These are phyloP conservation scores for Sporothrix curviconia DNA, from an alignment of 2,329 filamentous ascomycete species.

Conservation along the genomic window DNA sequence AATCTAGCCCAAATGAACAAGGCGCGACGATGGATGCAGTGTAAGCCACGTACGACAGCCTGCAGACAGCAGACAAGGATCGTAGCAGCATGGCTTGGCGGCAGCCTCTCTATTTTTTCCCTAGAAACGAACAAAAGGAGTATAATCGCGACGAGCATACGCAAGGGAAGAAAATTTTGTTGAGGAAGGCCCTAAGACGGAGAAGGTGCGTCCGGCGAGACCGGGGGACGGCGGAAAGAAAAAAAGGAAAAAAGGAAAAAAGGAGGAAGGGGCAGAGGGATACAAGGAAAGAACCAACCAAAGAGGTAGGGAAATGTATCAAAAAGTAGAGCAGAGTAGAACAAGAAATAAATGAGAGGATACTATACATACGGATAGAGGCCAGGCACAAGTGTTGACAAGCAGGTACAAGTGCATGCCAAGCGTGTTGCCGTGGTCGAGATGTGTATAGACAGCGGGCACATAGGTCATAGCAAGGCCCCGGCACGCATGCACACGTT, in stretches of 20 bases:
- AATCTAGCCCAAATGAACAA: neutral
- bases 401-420: no score
- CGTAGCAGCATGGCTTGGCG: neutral
- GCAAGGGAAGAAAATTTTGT: no score
- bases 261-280: neutral
- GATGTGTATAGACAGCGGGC: no score
- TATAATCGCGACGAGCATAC: no score
- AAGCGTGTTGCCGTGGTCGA: no score
- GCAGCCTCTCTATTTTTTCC: no score
- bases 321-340: neutral
- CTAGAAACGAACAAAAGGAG: no score
- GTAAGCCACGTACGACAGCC: neutral
- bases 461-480: neutral
- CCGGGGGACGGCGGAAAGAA: neutral
- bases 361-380: neutral
- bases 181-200: no score
- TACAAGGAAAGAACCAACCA: neutral
- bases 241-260: neutral
- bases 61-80: neutral
- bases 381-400: neutral
- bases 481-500: neutral
- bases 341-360: neutral
- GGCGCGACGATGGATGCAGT: neutral
- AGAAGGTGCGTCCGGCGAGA: no score
- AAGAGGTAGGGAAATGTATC: neutral